Base-by-base conservation (phyloP, 169 alveolate genomes). In the Pseudocohnilembus persalinus region DNA sequence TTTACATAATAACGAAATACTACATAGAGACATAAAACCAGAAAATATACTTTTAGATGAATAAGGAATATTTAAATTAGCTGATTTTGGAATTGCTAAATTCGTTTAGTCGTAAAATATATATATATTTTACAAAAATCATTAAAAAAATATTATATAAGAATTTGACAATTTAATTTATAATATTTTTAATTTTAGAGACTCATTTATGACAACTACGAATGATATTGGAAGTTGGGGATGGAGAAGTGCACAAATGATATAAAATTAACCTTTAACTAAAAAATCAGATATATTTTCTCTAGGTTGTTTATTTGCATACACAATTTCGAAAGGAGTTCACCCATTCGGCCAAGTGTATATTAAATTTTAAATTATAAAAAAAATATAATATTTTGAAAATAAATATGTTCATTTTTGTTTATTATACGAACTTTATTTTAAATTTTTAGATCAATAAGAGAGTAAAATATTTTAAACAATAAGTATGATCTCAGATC, bases 331-430 rank as follows among this genome's bases (percentile, higher is more conserved):
- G 0, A 63, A 34, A 15, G 93, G 93, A 35, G 77, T 82, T 24
- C 93, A 89, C 74, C 93, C 93, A 0, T 89, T 89, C 64, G 93
- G 93, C n/a, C n/a, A n/a, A n/a, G n/a, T n/a, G n/a, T n/a, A n/a
- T n/a, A n/a, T n/a, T n/a, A n/a, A n/a, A n/a, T n/a, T n/a, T n/a
- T n/a, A 49, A 49, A 49, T 49, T 49, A 49, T 4, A 11, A 49
- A 49, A 11, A 49, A 49, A 49, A 11, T 49, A 49, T 4, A 49
- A 11, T 49, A 20, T 11, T 49, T 49, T 49, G 20, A 49, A 49
- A 11, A 49, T 11, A 49, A 49, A 49, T 49, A 11, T 49, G n/a
- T n/a, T n/a, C n/a, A n/a, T n/a, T n/a, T n/a, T n/a, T n/a, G n/a
- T n/a, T 11, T 49, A 49, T 49, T 49, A 20, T 11, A 49, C 20